Percentiles rank a stretch among this genome's conserved stretches.
These are phyloP conservation scores for Xylaria sp. DNA, from an alignment of 2,329 filamentous ascomycete genomes.

Conservation along the genomic window DNA sequence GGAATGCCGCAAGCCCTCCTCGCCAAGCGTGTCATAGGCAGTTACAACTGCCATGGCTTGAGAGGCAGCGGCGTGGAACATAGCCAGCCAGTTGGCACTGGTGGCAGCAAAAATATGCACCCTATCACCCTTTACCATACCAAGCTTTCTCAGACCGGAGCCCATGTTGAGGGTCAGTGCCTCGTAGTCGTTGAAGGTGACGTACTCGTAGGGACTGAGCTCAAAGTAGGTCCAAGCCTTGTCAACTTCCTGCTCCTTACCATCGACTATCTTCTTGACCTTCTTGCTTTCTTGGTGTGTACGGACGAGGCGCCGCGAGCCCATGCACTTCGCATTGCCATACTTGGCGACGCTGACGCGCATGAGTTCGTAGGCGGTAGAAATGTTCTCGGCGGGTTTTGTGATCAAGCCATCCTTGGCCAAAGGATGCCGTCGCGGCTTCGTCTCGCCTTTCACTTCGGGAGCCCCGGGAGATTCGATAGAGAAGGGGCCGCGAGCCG, in stretches of 20 bases:
- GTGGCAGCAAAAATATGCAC: slow-evolving; percentile 86
- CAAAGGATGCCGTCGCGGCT: slow-evolving; percentile 73
- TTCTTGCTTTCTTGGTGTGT: slow-evolving; percentile 87
- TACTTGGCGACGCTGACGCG: slow-evolving; percentile 72
- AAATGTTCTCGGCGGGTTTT: slow-evolving; percentile 71
- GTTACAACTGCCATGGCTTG: slow-evolving; percentile 85
- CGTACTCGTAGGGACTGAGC: slow-evolving; percentile 80
- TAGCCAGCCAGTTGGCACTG: slow-evolving; percentile 63
- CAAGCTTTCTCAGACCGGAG: slow-evolving; percentile 77
- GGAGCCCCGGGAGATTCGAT: slow-evolving; percentile 73
- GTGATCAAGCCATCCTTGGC: slow-evolving; percentile 71
- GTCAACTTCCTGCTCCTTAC: slow-evolving; percentile 80
- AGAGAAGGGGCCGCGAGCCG: slow-evolving; percentile 72
- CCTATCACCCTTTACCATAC: slow-evolving; percentile 73
- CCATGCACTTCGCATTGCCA: slow-evolving; percentile 73
- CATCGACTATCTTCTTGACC: slow-evolving; percentile 88
- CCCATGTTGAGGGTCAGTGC: slow-evolving; percentile 74
- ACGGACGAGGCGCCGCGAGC: slow-evolving; percentile 77
- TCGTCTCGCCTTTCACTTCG: slow-evolving; percentile 77
- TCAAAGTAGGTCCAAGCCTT: slow-evolving; percentile 93
- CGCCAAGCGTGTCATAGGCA: slow-evolving; percentile 79
- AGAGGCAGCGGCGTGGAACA: slow-evolving; percentile 67
- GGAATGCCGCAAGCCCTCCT: slow-evolving; percentile 77
- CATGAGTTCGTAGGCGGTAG: slow-evolving; percentile 81
- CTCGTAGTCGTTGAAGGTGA: slow-evolving; percentile 83